phyloP scores from a whole-genome alignment of 441 rosid genomes.

The Populus hybrid region DNA sequence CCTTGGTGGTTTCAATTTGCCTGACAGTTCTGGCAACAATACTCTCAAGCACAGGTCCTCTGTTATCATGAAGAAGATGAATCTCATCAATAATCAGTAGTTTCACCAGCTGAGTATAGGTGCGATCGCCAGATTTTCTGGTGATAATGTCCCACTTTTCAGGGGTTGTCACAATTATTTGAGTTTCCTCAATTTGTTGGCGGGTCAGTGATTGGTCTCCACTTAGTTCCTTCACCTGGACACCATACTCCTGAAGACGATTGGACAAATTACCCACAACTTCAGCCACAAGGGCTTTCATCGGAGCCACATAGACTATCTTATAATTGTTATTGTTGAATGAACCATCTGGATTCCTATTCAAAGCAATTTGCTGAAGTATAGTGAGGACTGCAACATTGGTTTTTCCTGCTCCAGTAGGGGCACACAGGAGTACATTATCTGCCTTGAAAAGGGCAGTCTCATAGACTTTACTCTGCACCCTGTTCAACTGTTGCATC shows the following conservation, averaged over 20 bases:
- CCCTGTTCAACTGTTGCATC: slow-evolving; percentile 88
- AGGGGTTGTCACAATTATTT: slow-evolving; percentile 92
- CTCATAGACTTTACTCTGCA: slow-evolving; percentile 84
- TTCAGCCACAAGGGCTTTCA: slow-evolving; percentile 97
- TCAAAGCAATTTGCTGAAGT: slow-evolving; percentile 74
- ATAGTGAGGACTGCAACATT: slow-evolving; percentile 93
- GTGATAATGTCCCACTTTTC: slow-evolving; percentile 98
- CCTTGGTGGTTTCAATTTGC: slow-evolving; percentile 88
- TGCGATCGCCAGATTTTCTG: slow-evolving; percentile 96
- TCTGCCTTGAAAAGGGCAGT: slow-evolving; percentile 77
- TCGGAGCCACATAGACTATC: slow-evolving; percentile 94
- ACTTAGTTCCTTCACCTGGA: slow-evolving; percentile 82
- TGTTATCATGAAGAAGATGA: slow-evolving; percentile 91
- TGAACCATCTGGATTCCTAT: slow-evolving; percentile 61
- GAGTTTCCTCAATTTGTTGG: slow-evolving; percentile 94
- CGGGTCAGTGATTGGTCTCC: slow-evolving; percentile 91
- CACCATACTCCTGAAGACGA: slow-evolving; percentile 72
- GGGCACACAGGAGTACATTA: slow-evolving; percentile 87
- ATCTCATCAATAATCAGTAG: slow-evolving; percentile 92
- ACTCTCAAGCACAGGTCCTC: slow-evolving; percentile 98
- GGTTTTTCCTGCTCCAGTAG: slow-evolving; percentile 97
- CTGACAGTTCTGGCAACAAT: slow-evolving; percentile 95
- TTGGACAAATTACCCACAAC: slow-evolving; percentile 85
- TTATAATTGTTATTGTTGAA: slow-evolving; percentile 66
- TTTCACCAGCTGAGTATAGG: slow-evolving; percentile 85